Conservation (phyloP, 2,329 filamentous ascomycete genomes). For the Xylaria arbuscula region DNA sequence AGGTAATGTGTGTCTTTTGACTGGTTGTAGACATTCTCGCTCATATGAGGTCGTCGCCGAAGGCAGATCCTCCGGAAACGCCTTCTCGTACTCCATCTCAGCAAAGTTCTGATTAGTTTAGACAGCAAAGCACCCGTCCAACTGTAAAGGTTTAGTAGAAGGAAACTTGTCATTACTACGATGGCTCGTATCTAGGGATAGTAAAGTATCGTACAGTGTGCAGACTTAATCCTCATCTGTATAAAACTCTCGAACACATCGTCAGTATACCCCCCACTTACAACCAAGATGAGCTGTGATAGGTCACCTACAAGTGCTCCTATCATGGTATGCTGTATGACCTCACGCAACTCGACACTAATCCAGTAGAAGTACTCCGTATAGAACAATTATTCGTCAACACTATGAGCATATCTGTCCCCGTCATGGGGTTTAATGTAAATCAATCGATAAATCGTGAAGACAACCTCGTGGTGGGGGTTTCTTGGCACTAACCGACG, state of each 20-base stretch:
- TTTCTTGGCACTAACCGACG: constrained; percentile 23
- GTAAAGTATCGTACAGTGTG: background rate
- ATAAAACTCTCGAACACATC: constrained; percentile 11
- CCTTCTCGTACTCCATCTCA: constrained; percentile 5
- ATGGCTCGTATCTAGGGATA: background rate
- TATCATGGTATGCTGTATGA: background rate
- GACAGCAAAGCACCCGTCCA: background rate
- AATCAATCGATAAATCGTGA: constrained; percentile 11
- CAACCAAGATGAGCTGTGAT: background rate
- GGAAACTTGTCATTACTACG: background rate
- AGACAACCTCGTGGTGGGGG: constrained; percentile 12
- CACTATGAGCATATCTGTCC: constrained; percentile 14
- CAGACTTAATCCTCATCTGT: background rate
- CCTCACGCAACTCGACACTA: background rate
- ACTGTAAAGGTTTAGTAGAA: background rate
- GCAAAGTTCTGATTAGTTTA: constrained; percentile 1
- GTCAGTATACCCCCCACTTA: constrained; percentile 6
- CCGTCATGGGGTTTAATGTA: constrained; percentile 1
- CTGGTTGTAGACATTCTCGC: background rate
- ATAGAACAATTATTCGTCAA: background rate
- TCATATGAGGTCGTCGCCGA: background rate
- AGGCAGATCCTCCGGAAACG: background rate
- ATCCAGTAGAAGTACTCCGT: background rate
- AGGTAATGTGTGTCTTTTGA: background rate
- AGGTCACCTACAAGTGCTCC: background rate